phyloP scores from a whole-genome alignment of 2,329 filamentous ascomycete species.

The Fusarium sp. region DNA sequence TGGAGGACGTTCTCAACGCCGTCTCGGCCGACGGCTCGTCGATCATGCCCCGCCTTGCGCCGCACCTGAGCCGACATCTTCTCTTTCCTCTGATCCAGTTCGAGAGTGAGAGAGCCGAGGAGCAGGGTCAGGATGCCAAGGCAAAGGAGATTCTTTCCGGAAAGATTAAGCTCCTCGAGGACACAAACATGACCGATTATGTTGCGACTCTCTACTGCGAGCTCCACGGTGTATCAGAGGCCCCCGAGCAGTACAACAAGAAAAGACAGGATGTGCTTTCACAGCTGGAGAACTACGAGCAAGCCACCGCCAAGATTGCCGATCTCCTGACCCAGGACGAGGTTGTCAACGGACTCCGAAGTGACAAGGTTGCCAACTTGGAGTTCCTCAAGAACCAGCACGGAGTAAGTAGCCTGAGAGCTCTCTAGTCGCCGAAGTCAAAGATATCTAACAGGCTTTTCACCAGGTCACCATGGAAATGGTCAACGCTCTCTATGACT shows the following conservation, averaged over 20 bases:
- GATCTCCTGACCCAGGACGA: slow-evolving; percentile 87
- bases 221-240: slow-evolving; percentile 80
- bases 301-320: slow-evolving; percentile 88
- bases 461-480: slow-evolving; percentile 85
- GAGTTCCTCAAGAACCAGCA: slow-evolving; percentile 97
- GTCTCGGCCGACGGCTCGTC: slow-evolving; percentile 75
- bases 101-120: slow-evolving; percentile 82
- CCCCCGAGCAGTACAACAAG: slow-evolving; percentile 85
- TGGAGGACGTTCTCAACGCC: slow-evolving; percentile 59
- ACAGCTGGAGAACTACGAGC: slow-evolving; percentile 83
- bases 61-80: slow-evolving; percentile 92
- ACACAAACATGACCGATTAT: slow-evolving; percentile 99
- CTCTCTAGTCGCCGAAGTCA: background rate
- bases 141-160: slow-evolving; percentile 79
- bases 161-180: slow-evolving; percentile 93
- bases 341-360: slow-evolving; percentile 89
- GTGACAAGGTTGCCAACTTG: slow-evolving; percentile 99
- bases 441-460: slow-evolving; percentile 27
- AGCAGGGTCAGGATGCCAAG: slow-evolving; percentile 68
- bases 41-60: slow-evolving; percentile 88
- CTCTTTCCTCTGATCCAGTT: slow-evolving; percentile 98
- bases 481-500: slow-evolving; percentile 95
- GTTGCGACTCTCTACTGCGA: slow-evolving; percentile 92
- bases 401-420: slow-evolving; percentile 66
- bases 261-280: slow-evolving; percentile 90